These are phyloP conservation scores for Penicillium sp. DNA, from an alignment of 2,329 filamentous ascomycete species.

Conservation along the genomic window DNA sequence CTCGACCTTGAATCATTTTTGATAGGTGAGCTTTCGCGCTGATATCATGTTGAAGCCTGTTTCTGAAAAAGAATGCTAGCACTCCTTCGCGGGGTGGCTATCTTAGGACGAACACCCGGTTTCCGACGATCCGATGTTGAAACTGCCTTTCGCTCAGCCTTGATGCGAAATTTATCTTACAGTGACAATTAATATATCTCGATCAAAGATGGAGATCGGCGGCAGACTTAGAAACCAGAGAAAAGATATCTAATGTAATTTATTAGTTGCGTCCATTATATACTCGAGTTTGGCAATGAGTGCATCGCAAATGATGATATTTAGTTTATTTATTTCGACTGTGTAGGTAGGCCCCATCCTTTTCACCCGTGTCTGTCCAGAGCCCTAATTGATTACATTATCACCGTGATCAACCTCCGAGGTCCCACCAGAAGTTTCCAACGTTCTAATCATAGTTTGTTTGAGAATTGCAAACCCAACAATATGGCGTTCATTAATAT, in stretches of 20 bases:
- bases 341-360: too few relatives aligned
- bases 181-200: background rate
- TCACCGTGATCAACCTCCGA: background rate
- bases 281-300: background rate
- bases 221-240: background rate
- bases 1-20: background rate
- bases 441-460: too few relatives aligned
- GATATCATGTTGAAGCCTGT: background rate
- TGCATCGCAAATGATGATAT: background rate
- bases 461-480: background rate
- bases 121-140: slow-evolving; percentile 4
- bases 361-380: background rate
- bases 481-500: background rate
- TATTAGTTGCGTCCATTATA: background rate
- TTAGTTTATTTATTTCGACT: background rate
- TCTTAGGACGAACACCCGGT: slow-evolving; percentile 1
- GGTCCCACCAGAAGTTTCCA: background rate
- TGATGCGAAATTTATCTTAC: background rate
- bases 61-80: background rate
- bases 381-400: background rate
- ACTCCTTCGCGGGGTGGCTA: background rate
- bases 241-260: background rate
- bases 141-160: background rate
- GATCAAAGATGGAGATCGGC: background rate
- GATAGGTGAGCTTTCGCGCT: background rate